phyloP scores from a whole-genome alignment of 371 early-diverging fungal genomes.

The Circinella umbellata region DNA sequence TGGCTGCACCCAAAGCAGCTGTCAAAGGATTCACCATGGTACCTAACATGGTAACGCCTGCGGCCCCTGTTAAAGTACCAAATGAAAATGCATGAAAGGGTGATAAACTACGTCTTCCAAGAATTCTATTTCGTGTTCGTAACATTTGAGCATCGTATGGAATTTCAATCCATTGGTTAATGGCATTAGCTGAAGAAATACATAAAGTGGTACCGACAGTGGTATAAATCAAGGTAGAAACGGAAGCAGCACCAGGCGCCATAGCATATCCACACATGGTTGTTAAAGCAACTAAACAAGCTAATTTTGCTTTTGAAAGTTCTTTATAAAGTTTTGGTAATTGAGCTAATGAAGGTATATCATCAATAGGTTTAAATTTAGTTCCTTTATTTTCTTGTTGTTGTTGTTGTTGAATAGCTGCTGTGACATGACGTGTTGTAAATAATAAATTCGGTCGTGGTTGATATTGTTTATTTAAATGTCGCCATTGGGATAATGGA shows the following conservation, averaged over 20 bases:
- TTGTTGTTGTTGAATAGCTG: not conserved
- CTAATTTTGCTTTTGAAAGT: slow-evolving; percentile 83
- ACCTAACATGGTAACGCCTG: slow-evolving; percentile 72
- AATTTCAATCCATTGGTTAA: slow-evolving; percentile 96
- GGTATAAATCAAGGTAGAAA: slow-evolving; percentile 79
- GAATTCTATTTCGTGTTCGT: slow-evolving; percentile 86
- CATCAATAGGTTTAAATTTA: slow-evolving; percentile 46
- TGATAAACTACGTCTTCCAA: slow-evolving; percentile 83
- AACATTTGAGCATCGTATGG: slow-evolving; percentile 98
- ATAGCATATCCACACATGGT: slow-evolving; percentile 96
- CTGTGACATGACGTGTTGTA: slow-evolving; percentile 22
- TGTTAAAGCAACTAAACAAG: slow-evolving; percentile 89
- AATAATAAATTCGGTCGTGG: not conserved
- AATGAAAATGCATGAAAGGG: slow-evolving; percentile 88
- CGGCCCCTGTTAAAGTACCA: slow-evolving; percentile 73
- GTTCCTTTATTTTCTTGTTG: slow-evolving; percentile 23
- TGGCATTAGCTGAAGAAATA: slow-evolving; percentile 90
- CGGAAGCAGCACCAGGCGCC: slow-evolving; percentile 78
- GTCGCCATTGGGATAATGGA: not conserved
- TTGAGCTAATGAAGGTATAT: slow-evolving; percentile 35
- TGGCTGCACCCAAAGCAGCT: slow-evolving; percentile 80
- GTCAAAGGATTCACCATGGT: slow-evolving; percentile 87
- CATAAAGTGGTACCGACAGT: slow-evolving; percentile 92
- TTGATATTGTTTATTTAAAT: slow-evolving; percentile 1
- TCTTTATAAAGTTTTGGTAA: slow-evolving; percentile 64